phyloP scores from a whole-genome alignment of 2,329 filamentous ascomycete genomes.

The Incumbomyces lentus region DNA sequence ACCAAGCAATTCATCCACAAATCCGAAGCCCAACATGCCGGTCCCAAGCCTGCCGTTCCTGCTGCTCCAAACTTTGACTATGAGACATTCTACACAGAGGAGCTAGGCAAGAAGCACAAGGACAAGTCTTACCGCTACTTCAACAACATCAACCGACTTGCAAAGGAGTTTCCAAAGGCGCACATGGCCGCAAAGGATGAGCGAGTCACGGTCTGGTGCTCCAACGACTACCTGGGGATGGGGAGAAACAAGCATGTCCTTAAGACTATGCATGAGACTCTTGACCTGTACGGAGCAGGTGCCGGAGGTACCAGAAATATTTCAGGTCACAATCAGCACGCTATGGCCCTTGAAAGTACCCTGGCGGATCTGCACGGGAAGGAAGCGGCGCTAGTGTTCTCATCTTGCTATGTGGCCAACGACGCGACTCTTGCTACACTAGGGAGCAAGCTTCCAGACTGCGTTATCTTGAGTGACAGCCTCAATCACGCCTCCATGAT shows the following conservation, averaged over 20 bases:
- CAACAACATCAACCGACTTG: slow-evolving; percentile 99
- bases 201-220: slow-evolving; percentile 94
- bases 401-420: slow-evolving; percentile 96
- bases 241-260: slow-evolving; percentile 80
- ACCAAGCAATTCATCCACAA: slow-evolving; percentile 13
- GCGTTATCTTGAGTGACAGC: slow-evolving; percentile 94
- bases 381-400: slow-evolving; percentile 86
- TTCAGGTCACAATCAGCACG: slow-evolving; percentile 93
- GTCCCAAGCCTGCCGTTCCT: slow-evolving; percentile 40
- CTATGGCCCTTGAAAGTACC: slow-evolving; percentile 69
- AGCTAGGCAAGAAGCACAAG: slow-evolving; percentile 97
- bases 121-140: slow-evolving; percentile 99
- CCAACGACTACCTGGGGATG: slow-evolving; percentile 98
- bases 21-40: slow-evolving; percentile 25
- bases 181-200: slow-evolving; percentile 79
- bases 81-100: slow-evolving; percentile 72
- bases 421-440: slow-evolving; percentile 92
- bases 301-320: slow-evolving; percentile 96
- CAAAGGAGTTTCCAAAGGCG: slow-evolving; percentile 88
- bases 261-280: slow-evolving; percentile 83
- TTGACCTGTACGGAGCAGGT: slow-evolving; percentile 89
- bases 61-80: slow-evolving; percentile 67
- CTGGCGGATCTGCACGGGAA: slow-evolving; percentile 84
- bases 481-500: slow-evolving; percentile 99
- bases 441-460: slow-evolving; percentile 92